Evolutionary conservation across 108 stramenopile species (phyloP).

Genomic region (Hondaea fermentalgiana): DNA sequence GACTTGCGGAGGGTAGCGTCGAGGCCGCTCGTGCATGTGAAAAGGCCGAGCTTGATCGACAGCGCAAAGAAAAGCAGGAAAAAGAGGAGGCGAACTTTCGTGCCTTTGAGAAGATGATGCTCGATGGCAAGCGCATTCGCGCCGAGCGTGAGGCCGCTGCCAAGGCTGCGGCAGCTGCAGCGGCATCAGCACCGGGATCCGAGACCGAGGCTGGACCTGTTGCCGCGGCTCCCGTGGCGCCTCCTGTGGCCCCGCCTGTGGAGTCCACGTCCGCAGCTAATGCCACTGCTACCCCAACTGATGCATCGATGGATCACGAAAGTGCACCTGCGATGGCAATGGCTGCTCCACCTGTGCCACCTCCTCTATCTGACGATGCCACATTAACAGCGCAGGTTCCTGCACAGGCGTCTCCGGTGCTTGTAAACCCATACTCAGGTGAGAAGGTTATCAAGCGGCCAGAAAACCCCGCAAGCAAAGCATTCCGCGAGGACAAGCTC

Average conservation of each 20-base stretch:
- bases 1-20: slow-evolving; percentile 38
- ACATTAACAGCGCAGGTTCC: not conserved
- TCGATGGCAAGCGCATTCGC: slow-evolving; percentile 15
- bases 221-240: not conserved
- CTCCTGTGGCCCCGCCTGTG: not conserved
- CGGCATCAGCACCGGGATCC: not conserved
- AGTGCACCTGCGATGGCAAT: not conserved
- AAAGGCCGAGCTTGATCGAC: slow-evolving; percentile 38
- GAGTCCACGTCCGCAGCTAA: not conserved
- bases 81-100: slow-evolving; percentile 31
- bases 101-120: slow-evolving; percentile 22
- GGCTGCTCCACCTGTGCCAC: not conserved
- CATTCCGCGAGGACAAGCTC: not conserved
- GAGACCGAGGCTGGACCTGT: not conserved
- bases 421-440: not conserved
- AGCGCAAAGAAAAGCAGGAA: slow-evolving; percentile 41
- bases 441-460: not conserved
- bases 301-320: not conserved
- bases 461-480: not conserved
- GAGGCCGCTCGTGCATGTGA: slow-evolving; percentile 43
- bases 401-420: not conserved
- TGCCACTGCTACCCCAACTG: not conserved
- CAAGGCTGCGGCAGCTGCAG: not conserved
- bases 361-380: not conserved
- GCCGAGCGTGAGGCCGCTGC: not conserved